These are phyloP conservation scores for Terana coerulea DNA, from an alignment of 768 basidiomycete species.

Conservation along the genomic window DNA sequence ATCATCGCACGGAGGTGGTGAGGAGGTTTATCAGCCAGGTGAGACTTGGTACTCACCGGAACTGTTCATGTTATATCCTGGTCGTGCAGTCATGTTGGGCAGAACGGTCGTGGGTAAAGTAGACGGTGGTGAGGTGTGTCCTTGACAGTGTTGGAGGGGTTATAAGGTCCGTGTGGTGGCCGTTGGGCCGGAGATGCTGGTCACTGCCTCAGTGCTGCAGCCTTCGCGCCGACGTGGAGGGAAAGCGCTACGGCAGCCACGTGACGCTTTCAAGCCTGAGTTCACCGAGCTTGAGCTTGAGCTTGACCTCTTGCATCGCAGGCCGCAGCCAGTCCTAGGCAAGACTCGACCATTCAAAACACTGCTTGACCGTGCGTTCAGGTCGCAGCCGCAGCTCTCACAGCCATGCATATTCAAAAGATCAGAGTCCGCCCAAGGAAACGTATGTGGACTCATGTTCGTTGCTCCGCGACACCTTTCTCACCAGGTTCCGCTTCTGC, in stretches of 20 bases:
- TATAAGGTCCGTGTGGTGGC: slow-evolving; percentile 3
- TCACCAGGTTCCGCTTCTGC: not conserved
- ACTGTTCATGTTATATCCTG: slow-evolving; percentile 84
- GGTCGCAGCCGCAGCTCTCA: not conserved
- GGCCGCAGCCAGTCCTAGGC: not conserved
- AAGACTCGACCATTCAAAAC: not conserved
- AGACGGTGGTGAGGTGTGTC: not conserved
- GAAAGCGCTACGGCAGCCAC: slow-evolving; percentile 3
- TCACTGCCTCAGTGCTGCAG: slow-evolving; percentile 3
- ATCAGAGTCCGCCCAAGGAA: slow-evolving; percentile 79
- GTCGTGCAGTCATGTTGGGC: slow-evolving; percentile 21
- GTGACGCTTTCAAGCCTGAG: slow-evolving; percentile 1
- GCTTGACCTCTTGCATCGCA: slow-evolving; percentile 5
- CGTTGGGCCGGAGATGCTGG: not conserved
- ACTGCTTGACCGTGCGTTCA: not conserved
- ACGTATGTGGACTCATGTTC: slow-evolving; percentile 38
- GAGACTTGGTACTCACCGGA: slow-evolving; percentile 50
- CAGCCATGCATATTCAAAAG: slow-evolving; percentile 58
- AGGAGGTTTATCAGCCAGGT: not conserved
- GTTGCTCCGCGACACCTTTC: not conserved
- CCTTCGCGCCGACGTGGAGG: slow-evolving; percentile 13
- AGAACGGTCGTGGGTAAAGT: not conserved
- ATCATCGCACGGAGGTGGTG: slow-evolving; percentile 8
- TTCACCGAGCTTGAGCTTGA: not conserved
- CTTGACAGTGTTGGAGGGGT: no score